Evolutionary conservation across 495 filamentous ascomycete species (phyloP).

Genomic region (Penicillium bialowiezense): DNA sequence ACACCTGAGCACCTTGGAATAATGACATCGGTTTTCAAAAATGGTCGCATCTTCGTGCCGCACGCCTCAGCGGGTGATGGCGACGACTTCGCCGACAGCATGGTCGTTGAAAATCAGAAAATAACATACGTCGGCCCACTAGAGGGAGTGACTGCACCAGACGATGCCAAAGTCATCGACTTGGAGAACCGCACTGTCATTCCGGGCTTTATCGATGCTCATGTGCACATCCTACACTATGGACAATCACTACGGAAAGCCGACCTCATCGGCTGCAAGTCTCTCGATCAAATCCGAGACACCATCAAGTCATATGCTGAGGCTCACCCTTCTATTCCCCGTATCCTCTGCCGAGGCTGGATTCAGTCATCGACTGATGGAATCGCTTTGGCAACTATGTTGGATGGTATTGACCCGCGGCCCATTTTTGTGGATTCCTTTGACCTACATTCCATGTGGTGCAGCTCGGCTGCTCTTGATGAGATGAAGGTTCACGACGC

Average conservation of each 20-base stretch:
- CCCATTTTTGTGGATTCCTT: conserved; percentile 62
- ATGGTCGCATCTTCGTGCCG: conserved; percentile 42
- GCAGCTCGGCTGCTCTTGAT: conserved; percentile 51
- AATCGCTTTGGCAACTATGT: conserved; percentile 48
- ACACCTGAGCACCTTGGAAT: background rate
- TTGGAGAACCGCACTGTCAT: conserved; percentile 49
- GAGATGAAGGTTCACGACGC: conserved; percentile 49
- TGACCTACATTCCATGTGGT: conserved; percentile 63
- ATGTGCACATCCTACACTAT: conserved; percentile 61
- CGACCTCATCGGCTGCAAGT: conserved; percentile 51
- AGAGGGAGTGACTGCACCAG: conserved; percentile 28
- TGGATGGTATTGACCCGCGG: conserved; percentile 51
- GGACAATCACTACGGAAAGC: conserved; percentile 58
- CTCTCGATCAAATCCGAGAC: conserved; percentile 51
- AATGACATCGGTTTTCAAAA: conserved; percentile 44
- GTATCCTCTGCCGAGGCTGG: conserved; percentile 58
- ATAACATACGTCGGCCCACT: conserved; percentile 44
- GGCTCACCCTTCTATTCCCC: conserved; percentile 44
- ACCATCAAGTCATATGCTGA: conserved; percentile 49
- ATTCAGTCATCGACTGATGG: conserved; percentile 57
- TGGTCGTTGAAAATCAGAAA: conserved; percentile 35
- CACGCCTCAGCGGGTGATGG: conserved; percentile 20
- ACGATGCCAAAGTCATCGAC: conserved; percentile 35
- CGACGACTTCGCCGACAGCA: conserved; percentile 36
- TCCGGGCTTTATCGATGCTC: conserved; percentile 64